Percentiles rank a stretch among this genome's conserved stretches.
Conservation (phyloP, 495 filamentous ascomycete species). For the Aspergillus haitiensis region DNA sequence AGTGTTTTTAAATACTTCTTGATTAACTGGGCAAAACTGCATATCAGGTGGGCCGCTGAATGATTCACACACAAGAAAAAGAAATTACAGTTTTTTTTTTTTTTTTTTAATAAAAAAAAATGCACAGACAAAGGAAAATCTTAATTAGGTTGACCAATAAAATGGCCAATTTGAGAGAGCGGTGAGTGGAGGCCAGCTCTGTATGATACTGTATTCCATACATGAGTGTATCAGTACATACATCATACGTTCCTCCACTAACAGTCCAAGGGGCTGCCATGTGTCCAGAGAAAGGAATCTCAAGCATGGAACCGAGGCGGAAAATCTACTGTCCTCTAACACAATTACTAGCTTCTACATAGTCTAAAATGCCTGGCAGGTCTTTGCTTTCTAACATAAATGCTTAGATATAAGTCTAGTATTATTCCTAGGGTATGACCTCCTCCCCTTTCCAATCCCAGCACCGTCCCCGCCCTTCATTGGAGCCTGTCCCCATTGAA, state of each 20-base stretch:
- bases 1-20: conserved; percentile 10
- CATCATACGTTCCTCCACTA: neutral
- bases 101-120: neutral
- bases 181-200: neutral
- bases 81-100: neutral
- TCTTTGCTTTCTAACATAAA: neutral
- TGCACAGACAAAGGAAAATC: no score
- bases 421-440: conserved; percentile 56
- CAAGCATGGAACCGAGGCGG: no score
- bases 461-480: conserved; percentile 61
- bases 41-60: conserved; percentile 19
- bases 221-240: neutral
- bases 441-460: conserved; percentile 81
- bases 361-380: no score
- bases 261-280: conserved; percentile 5
- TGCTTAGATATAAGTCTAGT: no score
- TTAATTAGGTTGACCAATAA: neutral
- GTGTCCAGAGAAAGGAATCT: neutral
- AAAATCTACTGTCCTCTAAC: no score
- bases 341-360: no score
- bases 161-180: neutral
- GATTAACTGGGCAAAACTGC: conserved; percentile 19
- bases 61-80: conserved; percentile 21
- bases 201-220: conserved; percentile 7
- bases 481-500: conserved; percentile 18